Evolutionary conservation across 1,139 yeast species (phyloP).

Genomic region (Kluyveromyces sp.): DNA sequence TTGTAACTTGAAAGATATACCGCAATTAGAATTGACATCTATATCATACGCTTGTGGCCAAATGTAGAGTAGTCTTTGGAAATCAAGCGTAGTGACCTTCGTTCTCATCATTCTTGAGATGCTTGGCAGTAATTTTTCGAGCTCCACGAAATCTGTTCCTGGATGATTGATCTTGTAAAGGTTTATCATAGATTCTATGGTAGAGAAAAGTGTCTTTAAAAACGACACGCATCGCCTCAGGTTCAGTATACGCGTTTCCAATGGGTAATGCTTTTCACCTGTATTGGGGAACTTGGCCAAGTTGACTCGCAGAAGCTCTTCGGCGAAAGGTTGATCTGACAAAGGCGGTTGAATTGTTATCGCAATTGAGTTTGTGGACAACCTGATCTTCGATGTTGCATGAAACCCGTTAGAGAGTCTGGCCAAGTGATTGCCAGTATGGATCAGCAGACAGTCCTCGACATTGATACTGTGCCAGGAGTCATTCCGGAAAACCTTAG

Average conservation of each 20-base stretch:
- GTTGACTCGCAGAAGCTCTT: conserved; percentile 18
- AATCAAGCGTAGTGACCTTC: conserved; percentile 18
- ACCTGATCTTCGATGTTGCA: conserved; percentile 21
- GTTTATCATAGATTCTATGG: conserved; percentile 25
- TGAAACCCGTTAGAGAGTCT: conserved; percentile 20
- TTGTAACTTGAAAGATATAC: conserved; percentile 21
- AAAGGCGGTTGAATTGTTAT: conserved; percentile 22
- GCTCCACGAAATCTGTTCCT: conserved; percentile 9
- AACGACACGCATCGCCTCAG: conserved; percentile 16
- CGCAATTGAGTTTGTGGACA: conserved; percentile 15
- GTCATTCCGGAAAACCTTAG: conserved; percentile 24
- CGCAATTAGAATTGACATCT: conserved; percentile 20
- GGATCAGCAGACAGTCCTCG: conserved; percentile 27
- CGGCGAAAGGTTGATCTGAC: conserved; percentile 12
- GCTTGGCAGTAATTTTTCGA: conserved; percentile 26
- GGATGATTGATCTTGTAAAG: conserved; percentile 22
- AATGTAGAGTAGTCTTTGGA: conserved; percentile 18
- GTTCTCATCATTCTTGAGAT: conserved; percentile 24
- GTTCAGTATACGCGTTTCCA: conserved; percentile 15
- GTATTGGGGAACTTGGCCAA: conserved; percentile 22
- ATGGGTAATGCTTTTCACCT: conserved; percentile 19
- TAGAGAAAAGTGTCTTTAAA: conserved; percentile 22
- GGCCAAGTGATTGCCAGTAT: conserved; percentile 24
- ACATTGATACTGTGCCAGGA: conserved; percentile 23
- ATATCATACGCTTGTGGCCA: conserved; percentile 27